Base-by-base conservation (phyloP, 805 yeast species). In the Cyberlindnera nakhonratchasimensis region DNA sequence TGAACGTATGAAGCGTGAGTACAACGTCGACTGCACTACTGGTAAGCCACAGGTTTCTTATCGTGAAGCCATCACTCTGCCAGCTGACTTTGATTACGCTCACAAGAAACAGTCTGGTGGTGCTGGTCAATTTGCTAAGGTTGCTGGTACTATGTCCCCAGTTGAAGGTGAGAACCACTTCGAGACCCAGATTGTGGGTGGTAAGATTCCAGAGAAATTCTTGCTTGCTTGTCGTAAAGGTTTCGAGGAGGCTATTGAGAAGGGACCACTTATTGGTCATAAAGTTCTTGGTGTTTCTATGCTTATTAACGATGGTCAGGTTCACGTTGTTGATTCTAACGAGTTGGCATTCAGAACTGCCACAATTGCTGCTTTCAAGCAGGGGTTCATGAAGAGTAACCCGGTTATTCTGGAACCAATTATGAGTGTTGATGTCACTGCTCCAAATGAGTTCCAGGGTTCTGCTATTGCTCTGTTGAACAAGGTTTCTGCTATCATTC, bases 51-150 rank as follows among this genome's bases (percentile, higher is more conserved):
- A 90, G 72, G 99, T 93, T 30, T 88, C 99, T 14, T 93, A 93
- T 71, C 82, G 99, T 67, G 99, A 93, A 70, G 84, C 98, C 30
- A 80, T 91, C 52, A 70, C 85, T 28, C 63, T 75, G 2, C 70
- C 86, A 31, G 75, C 91, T 23, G 72, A 79, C 12, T 91, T 93
- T 60, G 98, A 93, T 64, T 88, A 83, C 70, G 84, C 96, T 22
- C 98, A 91, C 74, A 93, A 93, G 77, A 91, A 89, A 64, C 99
- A 93, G 72, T 78, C 91, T 61, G 99, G 99, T 67, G 99, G 99
- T 78, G 95, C 98, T 52, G 99, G 99, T 70, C 99, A 93, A 74
- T 93, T 81, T 63, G 99, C 96, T 67, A 82, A 90, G 71, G 96
- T 91, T 59, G 84, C 89, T 66, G 98, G 99, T 63, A 75, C 72